Evolutionary conservation across 148 eudicot species (phyloP).

Genomic region (Nyssa sinensis): DNA sequence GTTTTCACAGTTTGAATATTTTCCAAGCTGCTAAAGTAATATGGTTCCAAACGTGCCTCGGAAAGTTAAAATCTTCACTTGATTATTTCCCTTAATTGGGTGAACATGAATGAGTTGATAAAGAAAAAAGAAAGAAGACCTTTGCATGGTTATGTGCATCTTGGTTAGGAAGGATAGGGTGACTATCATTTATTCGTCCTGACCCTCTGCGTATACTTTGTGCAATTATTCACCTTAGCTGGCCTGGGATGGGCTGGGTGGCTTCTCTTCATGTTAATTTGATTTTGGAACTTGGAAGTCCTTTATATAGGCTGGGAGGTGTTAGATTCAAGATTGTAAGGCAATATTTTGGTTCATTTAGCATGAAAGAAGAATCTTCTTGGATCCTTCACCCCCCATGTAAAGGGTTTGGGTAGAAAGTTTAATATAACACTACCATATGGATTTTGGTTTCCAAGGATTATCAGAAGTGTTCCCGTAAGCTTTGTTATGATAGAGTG

Average conservation of each 20-base stretch:
- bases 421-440: not conserved
- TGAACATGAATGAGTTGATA: not conserved
- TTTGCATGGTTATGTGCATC: too few species aligned
- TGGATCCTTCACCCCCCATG: not conserved
- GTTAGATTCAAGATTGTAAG: not conserved
- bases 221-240: too few species aligned
- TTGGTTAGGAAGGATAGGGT: too few species aligned
- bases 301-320: not conserved
- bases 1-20: not conserved
- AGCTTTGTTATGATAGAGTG: not conserved
- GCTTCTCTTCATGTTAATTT: not conserved
- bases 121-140: not conserved
- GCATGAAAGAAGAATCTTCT: not conserved
- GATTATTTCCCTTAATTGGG: too few species aligned
- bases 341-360: not conserved
- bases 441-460: not conserved
- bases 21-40: too few species aligned
- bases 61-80: too few species aligned
- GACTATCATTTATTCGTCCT: too few species aligned
- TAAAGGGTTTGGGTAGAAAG: not conserved
- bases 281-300: not conserved
- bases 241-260: too few species aligned
- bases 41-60: too few species aligned
- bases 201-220: too few species aligned
- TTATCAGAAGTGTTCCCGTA: too few species aligned